These are phyloP conservation scores for Coemansia sp. DNA, from an alignment of 192 early-diverging fungal species.

Conservation along the genomic window DNA sequence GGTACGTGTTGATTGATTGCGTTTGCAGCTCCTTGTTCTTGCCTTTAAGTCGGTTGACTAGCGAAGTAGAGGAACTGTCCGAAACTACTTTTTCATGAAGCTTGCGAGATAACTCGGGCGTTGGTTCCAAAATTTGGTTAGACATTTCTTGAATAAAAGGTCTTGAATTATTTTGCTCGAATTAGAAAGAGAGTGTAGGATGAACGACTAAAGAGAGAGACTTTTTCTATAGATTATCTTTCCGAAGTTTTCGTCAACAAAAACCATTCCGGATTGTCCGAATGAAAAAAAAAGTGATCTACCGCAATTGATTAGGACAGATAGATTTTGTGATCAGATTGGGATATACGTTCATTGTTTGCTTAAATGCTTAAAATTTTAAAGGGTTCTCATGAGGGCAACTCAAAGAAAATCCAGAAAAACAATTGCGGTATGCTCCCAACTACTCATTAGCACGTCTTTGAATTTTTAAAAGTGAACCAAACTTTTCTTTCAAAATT, in stretches of 20 bases:
- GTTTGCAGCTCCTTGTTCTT: conserved; percentile 70
- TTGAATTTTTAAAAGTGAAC: too few relatives aligned
- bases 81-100: conserved; percentile 46
- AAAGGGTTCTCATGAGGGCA: too few relatives aligned
- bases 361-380: too few relatives aligned
- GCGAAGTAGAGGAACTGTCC: conserved; percentile 33
- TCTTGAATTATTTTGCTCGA: not conserved
- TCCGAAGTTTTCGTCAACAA: too few relatives aligned
- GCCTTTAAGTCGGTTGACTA: conserved; percentile 40
- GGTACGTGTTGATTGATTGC: conserved; percentile 67
- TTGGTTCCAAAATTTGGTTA: conserved; percentile 40
- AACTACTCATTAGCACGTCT: too few relatives aligned
- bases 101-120: conserved; percentile 49
- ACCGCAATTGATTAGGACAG: too few relatives aligned
- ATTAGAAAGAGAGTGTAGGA: not conserved
- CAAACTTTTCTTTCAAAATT: too few relatives aligned
- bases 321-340: too few relatives aligned
- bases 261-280: too few relatives aligned
- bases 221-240: not conserved
- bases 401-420: too few relatives aligned
- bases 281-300: not conserved
- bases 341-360: too few relatives aligned
- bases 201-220: not conserved
- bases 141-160: conserved; percentile 9
- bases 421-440: too few relatives aligned